These are phyloP conservation scores for Rhodotorula sp. DNA, from an alignment of 1,284 basidiomycete genomes.

Conservation along the genomic window DNA sequence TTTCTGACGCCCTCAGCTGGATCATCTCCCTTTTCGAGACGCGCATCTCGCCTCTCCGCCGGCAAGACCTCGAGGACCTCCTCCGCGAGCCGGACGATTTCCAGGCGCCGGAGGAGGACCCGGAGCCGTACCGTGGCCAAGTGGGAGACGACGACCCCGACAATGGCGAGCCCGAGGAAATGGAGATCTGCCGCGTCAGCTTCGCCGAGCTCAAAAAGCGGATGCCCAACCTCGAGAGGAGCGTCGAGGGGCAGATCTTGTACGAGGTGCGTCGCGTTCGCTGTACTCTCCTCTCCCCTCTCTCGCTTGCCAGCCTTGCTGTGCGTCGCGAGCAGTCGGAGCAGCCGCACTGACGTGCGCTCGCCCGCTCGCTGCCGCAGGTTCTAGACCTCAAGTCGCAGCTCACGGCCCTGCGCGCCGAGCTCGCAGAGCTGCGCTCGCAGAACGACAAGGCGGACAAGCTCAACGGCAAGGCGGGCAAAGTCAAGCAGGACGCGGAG, in stretches of 20 bases:
- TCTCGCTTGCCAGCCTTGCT: too few species aligned
- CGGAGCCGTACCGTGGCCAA: slow-evolving; percentile 50
- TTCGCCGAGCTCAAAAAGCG: slow-evolving; percentile 73
- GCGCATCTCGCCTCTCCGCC: slow-evolving; percentile 46
- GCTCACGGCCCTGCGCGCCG: slow-evolving; percentile 9
- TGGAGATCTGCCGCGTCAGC: slow-evolving; percentile 71
- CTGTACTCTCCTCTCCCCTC: too few species aligned
- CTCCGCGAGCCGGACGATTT: slow-evolving; percentile 42
- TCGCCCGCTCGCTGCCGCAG: background rate
- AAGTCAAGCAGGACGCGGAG: background rate
- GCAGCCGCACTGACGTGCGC: background rate
- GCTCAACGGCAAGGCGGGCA: background rate
- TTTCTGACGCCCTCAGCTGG: slow-evolving; percentile 46
- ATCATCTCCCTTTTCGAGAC: slow-evolving; percentile 77
- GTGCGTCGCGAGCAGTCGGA: background rate
- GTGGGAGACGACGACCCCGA: slow-evolving; percentile 59
- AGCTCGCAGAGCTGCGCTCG: slow-evolving; percentile 10
- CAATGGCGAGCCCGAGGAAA: slow-evolving; percentile 57
- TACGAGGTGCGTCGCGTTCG: slow-evolving; percentile 19
- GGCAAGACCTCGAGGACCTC: slow-evolving; percentile 12
- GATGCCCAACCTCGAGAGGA: slow-evolving; percentile 61
- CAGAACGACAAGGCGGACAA: background rate
- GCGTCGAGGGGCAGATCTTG: slow-evolving; percentile 24
- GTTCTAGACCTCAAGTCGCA: slow-evolving; percentile 23
- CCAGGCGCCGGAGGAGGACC: slow-evolving; percentile 31